Conservation (phyloP, 2,329 filamentous ascomycete genomes). For the Stemphylium beticola region DNA sequence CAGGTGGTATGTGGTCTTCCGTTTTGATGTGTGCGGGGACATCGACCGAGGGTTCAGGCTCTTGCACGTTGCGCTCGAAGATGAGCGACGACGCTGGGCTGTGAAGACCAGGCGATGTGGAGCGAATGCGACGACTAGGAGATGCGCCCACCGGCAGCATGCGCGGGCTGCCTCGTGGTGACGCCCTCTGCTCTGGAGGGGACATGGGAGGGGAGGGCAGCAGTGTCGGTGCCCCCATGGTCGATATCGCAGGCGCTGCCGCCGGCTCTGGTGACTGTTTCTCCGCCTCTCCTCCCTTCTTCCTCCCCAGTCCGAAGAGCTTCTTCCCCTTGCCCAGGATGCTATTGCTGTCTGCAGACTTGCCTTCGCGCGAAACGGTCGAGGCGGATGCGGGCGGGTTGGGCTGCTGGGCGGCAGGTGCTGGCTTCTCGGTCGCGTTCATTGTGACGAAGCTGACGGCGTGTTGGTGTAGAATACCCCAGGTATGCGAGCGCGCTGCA, state of each 20-base stretch:
- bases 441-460: slow-evolving; percentile 4
- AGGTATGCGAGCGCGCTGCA: neutral
- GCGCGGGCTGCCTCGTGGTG: slow-evolving; percentile 47
- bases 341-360: slow-evolving; percentile 31
- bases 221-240: slow-evolving; percentile 30
- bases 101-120: slow-evolving; percentile 75
- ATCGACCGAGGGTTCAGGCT: slow-evolving; percentile 77
- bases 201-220: slow-evolving; percentile 43
- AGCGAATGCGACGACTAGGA: slow-evolving; percentile 68
- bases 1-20: slow-evolving; percentile 90
- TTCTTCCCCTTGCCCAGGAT: slow-evolving; percentile 46
- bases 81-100: slow-evolving; percentile 80
- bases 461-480: neutral
- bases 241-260: slow-evolving; percentile 11
- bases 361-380: slow-evolving; percentile 26
- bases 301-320: slow-evolving; percentile 46
- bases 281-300: slow-evolving; percentile 34
- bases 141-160: slow-evolving; percentile 57
- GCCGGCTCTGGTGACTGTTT: slow-evolving; percentile 16
- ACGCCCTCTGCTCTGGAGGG: slow-evolving; percentile 35
- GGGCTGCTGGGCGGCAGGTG: slow-evolving; percentile 12
- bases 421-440: slow-evolving; percentile 14
- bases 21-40: slow-evolving; percentile 93
- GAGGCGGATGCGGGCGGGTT: slow-evolving; percentile 23
- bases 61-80: slow-evolving; percentile 94